phyloP scores from a whole-genome alignment of 345 rosid species.

The Melastoma malabathricum region DNA sequence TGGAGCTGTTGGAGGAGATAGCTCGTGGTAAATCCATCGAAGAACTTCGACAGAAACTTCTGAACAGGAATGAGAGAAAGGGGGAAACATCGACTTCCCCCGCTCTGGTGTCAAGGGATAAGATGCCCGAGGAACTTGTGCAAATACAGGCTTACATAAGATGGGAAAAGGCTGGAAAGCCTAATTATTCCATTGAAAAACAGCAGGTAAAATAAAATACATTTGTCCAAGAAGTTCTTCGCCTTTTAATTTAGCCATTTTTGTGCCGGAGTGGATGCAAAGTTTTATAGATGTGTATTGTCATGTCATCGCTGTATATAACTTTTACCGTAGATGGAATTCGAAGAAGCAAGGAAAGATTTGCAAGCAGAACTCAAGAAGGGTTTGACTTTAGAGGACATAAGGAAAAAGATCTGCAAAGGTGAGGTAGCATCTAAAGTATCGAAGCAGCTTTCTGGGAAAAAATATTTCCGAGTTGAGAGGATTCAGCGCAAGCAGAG shows the following conservation, averaged over 20 bases:
- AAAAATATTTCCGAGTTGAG: conserved; percentile 25
- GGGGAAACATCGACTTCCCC: conserved; percentile 9
- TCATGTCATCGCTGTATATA: too few relatives aligned
- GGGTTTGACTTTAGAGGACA: conserved; percentile 44
- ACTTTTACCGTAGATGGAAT: conserved; percentile 34
- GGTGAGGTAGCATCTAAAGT: conserved; percentile 39
- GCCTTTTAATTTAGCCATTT: background rate
- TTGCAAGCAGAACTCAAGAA: conserved; percentile 43
- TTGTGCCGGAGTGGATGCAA: conserved; percentile 3
- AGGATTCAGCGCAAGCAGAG: conserved; percentile 69
- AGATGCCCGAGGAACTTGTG: conserved; percentile 47
- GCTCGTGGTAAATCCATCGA: conserved; percentile 63
- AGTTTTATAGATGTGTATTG: too few relatives aligned
- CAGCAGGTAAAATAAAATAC: conserved; percentile 7
- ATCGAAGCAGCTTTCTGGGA: conserved; percentile 18
- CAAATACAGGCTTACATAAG: conserved; percentile 54
- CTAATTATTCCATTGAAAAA: conserved; percentile 37
- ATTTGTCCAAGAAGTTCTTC: background rate
- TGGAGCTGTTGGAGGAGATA: conserved; percentile 71
- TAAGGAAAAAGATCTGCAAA: conserved; percentile 35
- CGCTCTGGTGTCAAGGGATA: conserved; percentile 8
- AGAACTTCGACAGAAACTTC: conserved; percentile 54
- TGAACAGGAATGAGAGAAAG: conserved; percentile 32
- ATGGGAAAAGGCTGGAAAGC: conserved; percentile 79
- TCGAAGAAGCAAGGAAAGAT: conserved; percentile 58